Evolutionary conservation across 495 filamentous ascomycete species (phyloP), one percentile per base, ranked within the genome.

Genomic region (Aspergillus funiculosus): DNA sequence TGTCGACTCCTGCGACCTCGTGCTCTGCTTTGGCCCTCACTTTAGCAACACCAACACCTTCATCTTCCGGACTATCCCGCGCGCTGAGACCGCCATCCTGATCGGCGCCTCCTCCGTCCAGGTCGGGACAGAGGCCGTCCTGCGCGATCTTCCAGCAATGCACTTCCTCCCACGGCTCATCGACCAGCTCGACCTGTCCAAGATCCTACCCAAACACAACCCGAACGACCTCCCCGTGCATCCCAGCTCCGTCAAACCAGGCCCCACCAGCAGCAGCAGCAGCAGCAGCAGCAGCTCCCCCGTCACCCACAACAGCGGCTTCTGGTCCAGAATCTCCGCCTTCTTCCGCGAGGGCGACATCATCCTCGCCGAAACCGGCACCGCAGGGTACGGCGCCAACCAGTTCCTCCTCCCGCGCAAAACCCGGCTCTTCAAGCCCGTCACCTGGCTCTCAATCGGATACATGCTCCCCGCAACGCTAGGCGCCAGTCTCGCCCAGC

Each of bases 401-500:
- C 39, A 56, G 10, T 50, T 64, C 19, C 28, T 35, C 1, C 44
- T 68, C 0, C 63, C 63, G 1, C 25, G 21, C 9, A 30, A 58
- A 36, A 49, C 58, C 9, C 51, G 45, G 7, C 26, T 72, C 13
- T 57, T 72, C 24, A 61, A 51, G n/a, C 59, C 59, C 0, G 43
- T 40, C 3, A 58, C 62, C 10, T 71, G 66, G 64, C 44, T 63
- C 1, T 69, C 65, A 0, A 67, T 72, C 29, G 73, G 72, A 1
- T 66, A 66, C 30, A 71, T 67, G 63, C 52, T 75, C 2, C 60
- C 58, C 2, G 68, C 69, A 1, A 48, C 59, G 1, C 64, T 66
- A 22, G 69, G 75, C 6, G 67, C 66, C 0, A 58, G 65, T 1
- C 48, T 72, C 6, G 72, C 72, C 0, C 62, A 66, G 18, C 53